phyloP scores from a whole-genome alignment of 495 filamentous ascomycete species.

The Darksidea phi region DNA sequence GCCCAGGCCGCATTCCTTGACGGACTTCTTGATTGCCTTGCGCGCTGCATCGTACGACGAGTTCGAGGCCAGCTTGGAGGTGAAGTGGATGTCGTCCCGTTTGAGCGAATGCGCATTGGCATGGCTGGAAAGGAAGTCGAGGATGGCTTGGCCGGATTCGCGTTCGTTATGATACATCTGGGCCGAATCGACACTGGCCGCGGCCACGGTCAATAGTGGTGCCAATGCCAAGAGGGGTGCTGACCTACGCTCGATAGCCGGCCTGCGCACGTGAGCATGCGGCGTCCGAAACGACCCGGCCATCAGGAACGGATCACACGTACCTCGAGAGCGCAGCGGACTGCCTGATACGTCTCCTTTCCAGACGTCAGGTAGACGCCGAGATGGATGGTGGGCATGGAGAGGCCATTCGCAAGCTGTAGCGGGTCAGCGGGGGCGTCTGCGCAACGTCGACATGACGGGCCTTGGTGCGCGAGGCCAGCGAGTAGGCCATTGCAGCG shows the following conservation, averaged over 20 bases:
- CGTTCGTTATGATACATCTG: slow-evolving; percentile 64
- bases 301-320: slow-evolving; percentile 47
- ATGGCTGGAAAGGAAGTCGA: slow-evolving; percentile 47
- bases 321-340: slow-evolving; percentile 52
- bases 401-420: slow-evolving; percentile 57
- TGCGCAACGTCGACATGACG: slow-evolving; percentile 28
- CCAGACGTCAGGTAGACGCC: slow-evolving; percentile 64
- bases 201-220: slow-evolving; percentile 12
- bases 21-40: slow-evolving; percentile 54
- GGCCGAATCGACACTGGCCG: slow-evolving; percentile 57
- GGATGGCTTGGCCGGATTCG: slow-evolving; percentile 59
- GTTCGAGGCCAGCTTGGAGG: slow-evolving; percentile 63
- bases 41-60: slow-evolving; percentile 58
- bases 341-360: slow-evolving; percentile 48
- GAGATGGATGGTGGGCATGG: slow-evolving; percentile 65
- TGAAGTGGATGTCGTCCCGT: slow-evolving; percentile 65
- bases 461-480: slow-evolving; percentile 41
- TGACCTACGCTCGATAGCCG: slow-evolving; percentile 39
- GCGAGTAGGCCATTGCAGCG: slow-evolving; percentile 40
- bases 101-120: slow-evolving; percentile 48
- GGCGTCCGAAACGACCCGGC: neutral
- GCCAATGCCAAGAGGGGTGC: neutral
- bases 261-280: slow-evolving; percentile 27
- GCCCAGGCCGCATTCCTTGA: slow-evolving; percentile 55
- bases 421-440: slow-evolving; percentile 19